A percentile compares a stretch with the other conserved stretches of the same genome.
These are phyloP conservation scores for Aspergillus campestris DNA, from an alignment of 495 filamentous ascomycete genomes.

Conservation along the genomic window DNA sequence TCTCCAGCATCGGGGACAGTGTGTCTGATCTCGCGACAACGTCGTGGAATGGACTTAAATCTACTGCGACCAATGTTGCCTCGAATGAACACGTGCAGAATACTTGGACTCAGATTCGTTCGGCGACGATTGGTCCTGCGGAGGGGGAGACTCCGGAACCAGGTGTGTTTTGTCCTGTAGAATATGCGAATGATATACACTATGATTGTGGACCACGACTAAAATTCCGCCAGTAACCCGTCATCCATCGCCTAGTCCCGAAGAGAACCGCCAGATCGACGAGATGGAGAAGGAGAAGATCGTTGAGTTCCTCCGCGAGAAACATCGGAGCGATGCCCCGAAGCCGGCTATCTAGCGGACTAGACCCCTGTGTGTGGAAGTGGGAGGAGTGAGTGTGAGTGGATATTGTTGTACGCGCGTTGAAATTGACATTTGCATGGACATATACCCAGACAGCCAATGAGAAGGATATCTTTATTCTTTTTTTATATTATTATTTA, in stretches of 20 bases:
- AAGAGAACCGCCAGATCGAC: slow-evolving; percentile 18
- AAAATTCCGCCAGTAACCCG: background rate
- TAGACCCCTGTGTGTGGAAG: background rate
- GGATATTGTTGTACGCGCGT: background rate
- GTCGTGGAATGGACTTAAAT: no score
- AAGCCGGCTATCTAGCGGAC: background rate
- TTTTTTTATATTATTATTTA: slow-evolving; percentile 4
- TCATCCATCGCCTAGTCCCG: background rate
- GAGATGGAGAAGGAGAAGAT: slow-evolving; percentile 21
- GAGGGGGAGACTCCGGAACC: background rate
- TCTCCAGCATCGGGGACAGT: no score
- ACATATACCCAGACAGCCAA: background rate
- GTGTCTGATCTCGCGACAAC: no score
- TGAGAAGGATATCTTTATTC: background rate
- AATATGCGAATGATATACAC: no score
- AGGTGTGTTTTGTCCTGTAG: no score
- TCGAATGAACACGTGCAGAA: background rate
- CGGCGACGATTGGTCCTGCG: background rate
- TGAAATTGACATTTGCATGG: background rate
- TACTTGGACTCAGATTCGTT: background rate
- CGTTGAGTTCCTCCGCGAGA: slow-evolving; percentile 25
- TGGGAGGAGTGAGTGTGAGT: background rate
- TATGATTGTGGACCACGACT: no score
- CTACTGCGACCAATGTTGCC: no score
- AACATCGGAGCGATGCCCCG: slow-evolving; percentile 16